Percentiles rank a stretch among this genome's conserved stretches.
Conservation (phyloP, 306 rosid genomes). For the Dalbergia oliveri region DNA sequence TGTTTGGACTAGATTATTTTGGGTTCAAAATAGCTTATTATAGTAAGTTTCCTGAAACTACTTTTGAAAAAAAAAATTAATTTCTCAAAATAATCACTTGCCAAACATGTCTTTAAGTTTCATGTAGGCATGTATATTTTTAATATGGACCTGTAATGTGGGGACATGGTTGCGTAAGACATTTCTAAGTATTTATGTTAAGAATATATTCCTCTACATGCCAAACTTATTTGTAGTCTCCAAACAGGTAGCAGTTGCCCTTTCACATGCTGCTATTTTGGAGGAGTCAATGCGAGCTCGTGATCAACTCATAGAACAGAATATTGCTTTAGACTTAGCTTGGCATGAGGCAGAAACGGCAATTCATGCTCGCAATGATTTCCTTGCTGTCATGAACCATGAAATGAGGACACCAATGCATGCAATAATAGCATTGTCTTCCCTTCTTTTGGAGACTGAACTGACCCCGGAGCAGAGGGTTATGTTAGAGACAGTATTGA, state of each 20-base stretch:
- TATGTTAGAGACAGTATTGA: conserved; percentile 84
- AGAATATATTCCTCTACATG: conserved; percentile 26
- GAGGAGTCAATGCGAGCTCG: conserved; percentile 96
- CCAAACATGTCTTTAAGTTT: not conserved
- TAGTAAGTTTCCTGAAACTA: not conserved
- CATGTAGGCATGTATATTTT: conserved; percentile 21
- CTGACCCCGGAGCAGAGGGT: conserved; percentile 85
- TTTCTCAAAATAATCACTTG: too few relatives aligned
- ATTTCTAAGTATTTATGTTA: not conserved
- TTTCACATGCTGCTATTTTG: conserved; percentile 94
- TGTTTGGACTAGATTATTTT: too few relatives aligned
- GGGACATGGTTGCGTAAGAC: conserved; percentile 26
- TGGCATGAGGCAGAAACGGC: conserved; percentile 92
- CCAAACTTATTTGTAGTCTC: conserved; percentile 44
- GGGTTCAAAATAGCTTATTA: too few relatives aligned
- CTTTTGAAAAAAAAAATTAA: too few relatives aligned
- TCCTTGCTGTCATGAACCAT: conserved; percentile 94
- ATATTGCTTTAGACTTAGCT: conserved; percentile 82
- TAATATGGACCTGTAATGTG: conserved; percentile 17
- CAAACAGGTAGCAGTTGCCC: conserved; percentile 94
- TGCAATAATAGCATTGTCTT: conserved; percentile 85
- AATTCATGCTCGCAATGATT: conserved; percentile 90
- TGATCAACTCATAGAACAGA: conserved; percentile 90
- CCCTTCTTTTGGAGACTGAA: conserved; percentile 89
- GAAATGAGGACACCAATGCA: conserved; percentile 99